These are phyloP conservation scores for Colletotrichum lentis DNA, from an alignment of 2,329 filamentous ascomycete species.

Conservation along the genomic window DNA sequence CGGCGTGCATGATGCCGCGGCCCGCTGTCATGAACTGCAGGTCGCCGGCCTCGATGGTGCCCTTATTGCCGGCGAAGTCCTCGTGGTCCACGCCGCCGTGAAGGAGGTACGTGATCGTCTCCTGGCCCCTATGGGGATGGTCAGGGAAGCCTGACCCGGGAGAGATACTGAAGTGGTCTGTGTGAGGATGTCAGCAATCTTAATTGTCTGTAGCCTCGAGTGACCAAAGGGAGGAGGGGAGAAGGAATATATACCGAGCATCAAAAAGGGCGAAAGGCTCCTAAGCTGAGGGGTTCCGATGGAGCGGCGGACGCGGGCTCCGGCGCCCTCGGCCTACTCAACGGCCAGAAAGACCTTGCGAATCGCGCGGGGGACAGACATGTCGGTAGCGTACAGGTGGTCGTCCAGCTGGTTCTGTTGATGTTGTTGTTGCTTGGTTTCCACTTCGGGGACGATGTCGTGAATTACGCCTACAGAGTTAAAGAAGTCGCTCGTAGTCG, in stretches of 20 bases:
- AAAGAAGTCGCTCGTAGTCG: slow-evolving; percentile 28
- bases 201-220: slow-evolving; percentile 82
- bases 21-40: slow-evolving; percentile 98
- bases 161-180: slow-evolving; percentile 83
- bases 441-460: neutral
- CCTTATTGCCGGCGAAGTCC: slow-evolving; percentile 86
- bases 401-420: slow-evolving; percentile 20
- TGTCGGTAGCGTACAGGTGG: slow-evolving; percentile 55
- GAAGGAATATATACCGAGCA: slow-evolving; percentile 92
- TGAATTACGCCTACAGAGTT: slow-evolving; percentile 25
- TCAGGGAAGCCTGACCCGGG: slow-evolving; percentile 90
- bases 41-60: slow-evolving; percentile 86
- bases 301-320: slow-evolving; percentile 84
- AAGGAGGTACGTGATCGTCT: slow-evolving; percentile 90
- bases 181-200: slow-evolving; percentile 83
- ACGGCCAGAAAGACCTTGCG: slow-evolving; percentile 83
- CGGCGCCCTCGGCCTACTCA: slow-evolving; percentile 88
- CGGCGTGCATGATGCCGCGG: slow-evolving; percentile 88
- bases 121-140: slow-evolving; percentile 83
- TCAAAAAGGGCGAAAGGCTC: slow-evolving; percentile 91
- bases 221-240: slow-evolving; percentile 84
- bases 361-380: slow-evolving; percentile 78
- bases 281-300: slow-evolving; percentile 84
- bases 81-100: slow-evolving; percentile 87
- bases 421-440: slow-evolving; percentile 23